These are phyloP conservation scores for Tephrocybe sp. DNA, from an alignment of 768 basidiomycete genomes.

Conservation along the genomic window DNA sequence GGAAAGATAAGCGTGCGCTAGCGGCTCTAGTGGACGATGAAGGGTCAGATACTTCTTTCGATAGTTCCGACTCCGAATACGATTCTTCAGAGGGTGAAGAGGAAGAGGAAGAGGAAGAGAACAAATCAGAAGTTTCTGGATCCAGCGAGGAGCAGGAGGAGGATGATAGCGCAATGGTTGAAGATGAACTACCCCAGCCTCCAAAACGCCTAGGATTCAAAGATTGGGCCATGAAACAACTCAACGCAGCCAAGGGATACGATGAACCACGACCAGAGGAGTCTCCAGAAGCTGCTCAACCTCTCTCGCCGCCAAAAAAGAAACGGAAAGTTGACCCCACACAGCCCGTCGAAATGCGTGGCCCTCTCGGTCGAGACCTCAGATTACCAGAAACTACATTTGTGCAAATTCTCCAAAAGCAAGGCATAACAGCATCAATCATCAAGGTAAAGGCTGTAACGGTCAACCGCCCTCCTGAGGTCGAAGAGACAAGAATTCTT, in stretches of 20 bases:
- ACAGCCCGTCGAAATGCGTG: slow-evolving; percentile 52
- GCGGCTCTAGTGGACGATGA: slow-evolving; percentile 26
- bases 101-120: slow-evolving; percentile 20
- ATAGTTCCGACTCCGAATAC: slow-evolving; percentile 78
- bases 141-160: slow-evolving; percentile 10
- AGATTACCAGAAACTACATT: slow-evolving; percentile 68
- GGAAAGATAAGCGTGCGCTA: slow-evolving; percentile 39
- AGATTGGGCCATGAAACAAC: slow-evolving; percentile 84
- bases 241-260: slow-evolving; percentile 48
- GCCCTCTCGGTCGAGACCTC: slow-evolving; percentile 78
- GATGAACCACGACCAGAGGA: slow-evolving; percentile 20
- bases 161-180: slow-evolving; percentile 17
- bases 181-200: slow-evolving; percentile 22
- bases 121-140: neutral
- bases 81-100: slow-evolving; percentile 38
- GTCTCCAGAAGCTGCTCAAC: slow-evolving; percentile 14
- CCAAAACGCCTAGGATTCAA: slow-evolving; percentile 70
- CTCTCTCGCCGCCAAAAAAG: slow-evolving; percentile 37
- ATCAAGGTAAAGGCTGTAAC: slow-evolving; percentile 43
- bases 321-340: slow-evolving; percentile 43
- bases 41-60: slow-evolving; percentile 67
- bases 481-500: slow-evolving; percentile 74
- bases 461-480: slow-evolving; percentile 65
- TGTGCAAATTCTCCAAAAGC: slow-evolving; percentile 43
- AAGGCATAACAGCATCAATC: slow-evolving; percentile 13